phyloP scores from a whole-genome alignment of 257 asterid species.

The Nicotiana obtusifolia region DNA sequence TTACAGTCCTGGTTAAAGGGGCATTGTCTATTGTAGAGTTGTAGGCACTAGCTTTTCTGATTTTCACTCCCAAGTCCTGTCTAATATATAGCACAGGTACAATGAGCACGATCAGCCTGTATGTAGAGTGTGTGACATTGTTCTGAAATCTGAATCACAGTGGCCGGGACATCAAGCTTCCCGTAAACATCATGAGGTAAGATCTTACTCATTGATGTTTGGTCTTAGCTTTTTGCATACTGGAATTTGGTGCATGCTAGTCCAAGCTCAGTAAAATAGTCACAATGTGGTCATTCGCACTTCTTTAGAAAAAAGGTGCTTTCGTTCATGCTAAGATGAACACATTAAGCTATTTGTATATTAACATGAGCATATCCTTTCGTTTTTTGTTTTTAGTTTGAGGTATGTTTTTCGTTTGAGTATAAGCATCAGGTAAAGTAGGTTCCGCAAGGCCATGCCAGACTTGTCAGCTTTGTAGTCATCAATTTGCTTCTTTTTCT shows the following conservation, averaged over 20 bases:
- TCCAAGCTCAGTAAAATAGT: neutral
- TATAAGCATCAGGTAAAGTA: neutral
- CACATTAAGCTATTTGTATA: neutral
- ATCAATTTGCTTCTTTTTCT: neutral
- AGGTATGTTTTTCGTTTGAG: neutral
- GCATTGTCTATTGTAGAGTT: neutral
- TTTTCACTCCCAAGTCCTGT: neutral
- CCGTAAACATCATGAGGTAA: constrained; percentile 82
- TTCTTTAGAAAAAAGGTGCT: neutral
- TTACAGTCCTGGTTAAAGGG: neutral
- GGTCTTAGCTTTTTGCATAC: neutral
- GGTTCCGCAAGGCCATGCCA: neutral
- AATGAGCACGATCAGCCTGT: constrained; percentile 73
- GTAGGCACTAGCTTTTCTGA: neutral
- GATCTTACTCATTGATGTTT: neutral
- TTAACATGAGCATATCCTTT: neutral
- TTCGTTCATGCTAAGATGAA: neutral
- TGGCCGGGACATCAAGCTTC: constrained; percentile 99
- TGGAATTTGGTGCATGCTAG: neutral
- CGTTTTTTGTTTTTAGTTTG: neutral
- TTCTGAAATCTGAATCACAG: constrained; percentile 65
- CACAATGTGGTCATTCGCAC: neutral
- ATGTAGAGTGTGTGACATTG: constrained; percentile 77
- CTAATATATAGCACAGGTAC: constrained; percentile 49
- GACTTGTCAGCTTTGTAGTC: neutral